Evolutionary conservation across 768 basidiomycete genomes (phyloP), one percentile per base, ranked within the genome.

Genomic region (Mycena belliarum): DNA sequence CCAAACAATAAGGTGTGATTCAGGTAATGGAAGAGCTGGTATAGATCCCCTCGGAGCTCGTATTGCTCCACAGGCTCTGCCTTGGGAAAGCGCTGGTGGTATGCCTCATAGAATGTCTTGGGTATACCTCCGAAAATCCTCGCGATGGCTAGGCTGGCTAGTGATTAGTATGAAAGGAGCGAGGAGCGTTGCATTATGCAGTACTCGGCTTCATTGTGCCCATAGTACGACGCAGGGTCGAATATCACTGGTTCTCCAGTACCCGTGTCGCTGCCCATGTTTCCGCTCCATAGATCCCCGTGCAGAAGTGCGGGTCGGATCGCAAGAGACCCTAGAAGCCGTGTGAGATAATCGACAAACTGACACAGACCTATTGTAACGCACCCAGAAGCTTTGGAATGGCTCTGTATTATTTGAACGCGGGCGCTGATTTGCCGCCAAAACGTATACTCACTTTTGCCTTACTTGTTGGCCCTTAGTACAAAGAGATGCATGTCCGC

Each of bases 211-310:
- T 93, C 91, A 58, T 86, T 86, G 65, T 92, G 91, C 2, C 91
- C 91, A 63, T 82, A 92, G 66, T 84, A 89, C 5, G 88, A 88
- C 3, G 89, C 84, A 3, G 90, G 89, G 65, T 93, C 90, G 61
- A 84, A 92, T 40, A 92, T 86, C 1, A 90, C 72, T 0, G 91
- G 88, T 51, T 83, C 69, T 15, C 33, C 33, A 35, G 9, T 35
- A 23, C 56, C 51, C 35, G 65, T 68, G 58, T 89, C 85, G 23
- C 81, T 75, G 9, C 91, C 89, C 4, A 79, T 83, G 67, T 91
- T 92, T 8, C 90, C 89, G 56, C 85, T 88, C 90, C 91, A 93
- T 33, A 92, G 76, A 67, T 92, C 91, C 1, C 91, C 91, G 60
- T 93, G 91, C 11, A 91, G 68, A 21, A 91, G 77, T 2, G 86